Evolutionary conservation across 78 protist genomes (phyloP), one percentile per base, ranked within the genome.

Genomic region (Corallochytrium limacisporum): DNA sequence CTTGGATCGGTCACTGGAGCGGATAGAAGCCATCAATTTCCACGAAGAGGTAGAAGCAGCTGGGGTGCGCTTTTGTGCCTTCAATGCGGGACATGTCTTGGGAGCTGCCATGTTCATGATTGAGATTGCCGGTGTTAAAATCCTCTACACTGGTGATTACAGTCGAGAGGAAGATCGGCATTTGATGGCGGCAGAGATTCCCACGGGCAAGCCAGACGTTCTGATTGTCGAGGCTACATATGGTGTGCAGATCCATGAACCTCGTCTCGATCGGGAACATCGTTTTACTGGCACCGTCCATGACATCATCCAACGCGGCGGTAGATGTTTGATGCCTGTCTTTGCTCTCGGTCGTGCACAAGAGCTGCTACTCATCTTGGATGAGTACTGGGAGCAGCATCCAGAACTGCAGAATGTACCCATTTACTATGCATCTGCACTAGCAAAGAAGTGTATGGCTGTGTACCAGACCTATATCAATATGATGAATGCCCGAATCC

Each of bases 281-380:
- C 75, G 81, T 13, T 88, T 92, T 68, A 85, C 90, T 26, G 65
- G 28, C 48, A n/a, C 20, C 1, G 79, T 84, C 32, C 71, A 53
- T 44, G 50, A 78, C 20, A 46, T 84, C 26, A 63, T 88, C 3
- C 2, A 6, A 12, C 51, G 91, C 10, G 90, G 80, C 20, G 96
- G 98, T 8, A 63, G 82, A 20, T 87, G 89, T 40, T 78, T 94
- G 51, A 56, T 94, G 12, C 98, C 98, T 0, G 94, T 91, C 16
- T 94, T 91, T 49, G 95, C 98, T 0, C 65, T 91, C 24, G 98
- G 98, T 7, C 67, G 98, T 4, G 95, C 96, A n/a, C 98, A 94
- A 69, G 98, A 94, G 71, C 78, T 94, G 7, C 72, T 91, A 18
- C 82, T 94, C 24, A 88, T 94, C 32, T 70, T 94, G 4, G 86